Evolutionary conservation across 257 asterid genomes (phyloP), one percentile per base, ranked within the genome.

Genomic region (Petrea volubilis): DNA sequence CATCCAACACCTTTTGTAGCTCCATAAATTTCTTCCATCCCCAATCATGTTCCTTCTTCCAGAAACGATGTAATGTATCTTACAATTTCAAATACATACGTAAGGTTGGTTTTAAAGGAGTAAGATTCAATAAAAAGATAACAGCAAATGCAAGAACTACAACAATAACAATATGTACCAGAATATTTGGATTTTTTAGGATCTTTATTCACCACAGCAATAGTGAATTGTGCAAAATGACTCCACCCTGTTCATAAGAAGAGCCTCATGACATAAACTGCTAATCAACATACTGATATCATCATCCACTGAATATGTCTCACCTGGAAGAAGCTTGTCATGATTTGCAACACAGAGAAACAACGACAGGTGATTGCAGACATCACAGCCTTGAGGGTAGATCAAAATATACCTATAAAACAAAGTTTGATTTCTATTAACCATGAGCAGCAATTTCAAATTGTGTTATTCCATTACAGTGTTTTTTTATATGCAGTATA

Each of bases 21-120:
- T 93, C 98, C 96, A 93, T 93, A 84, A 93, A 93, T 85, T 93
- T 93, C 85, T 93, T 93, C 98, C 98, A 93, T 44, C 98, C 98
- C 98, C 97, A 93, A 81, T 93, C 98, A 78, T 93, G 98, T 80
- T 93, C 98, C 84, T 91, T 93, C 78, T 89, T 93, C 90, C 92
- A 87, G 80, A 93, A 93, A 2, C 97, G 94, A 64, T 93, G 98
- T 75, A 93, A 81, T 13, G 98, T 91, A 84, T 93, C 98, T 93
- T 76, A 64, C 76, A 24, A 60, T 67, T 72, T 77, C n/a, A n/a
- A 73, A 60, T 23, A 55, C 21, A 59, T 0, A 44, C 28, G 65
- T 49, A 77, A 40, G 62, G 52, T 55, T 13, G 29, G 60, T 23
- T 15, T 31, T 20, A 10, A 11, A 23, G 70, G 31, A 40, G 33